phyloP scores from a whole-genome alignment of 306 rosid genomes.

The Trifolium pratense region DNA sequence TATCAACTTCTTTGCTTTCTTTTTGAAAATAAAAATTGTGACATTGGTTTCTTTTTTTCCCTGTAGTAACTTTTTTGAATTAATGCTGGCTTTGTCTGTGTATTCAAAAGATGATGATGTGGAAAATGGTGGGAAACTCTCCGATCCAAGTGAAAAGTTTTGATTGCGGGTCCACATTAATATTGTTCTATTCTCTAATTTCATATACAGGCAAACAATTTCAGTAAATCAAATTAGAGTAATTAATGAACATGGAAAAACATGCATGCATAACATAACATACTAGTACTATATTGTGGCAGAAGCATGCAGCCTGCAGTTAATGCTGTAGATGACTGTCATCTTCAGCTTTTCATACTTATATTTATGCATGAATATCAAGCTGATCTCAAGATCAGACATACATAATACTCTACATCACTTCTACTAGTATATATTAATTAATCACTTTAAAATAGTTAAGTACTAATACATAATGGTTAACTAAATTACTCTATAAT shows the following conservation, averaged over 20 bases:
- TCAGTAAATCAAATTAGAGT: neutral
- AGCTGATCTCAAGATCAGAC: constrained; percentile 16
- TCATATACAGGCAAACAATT: constrained; percentile 36
- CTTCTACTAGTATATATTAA: neutral
- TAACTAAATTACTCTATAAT: neutral
- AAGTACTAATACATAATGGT: too few species aligned
- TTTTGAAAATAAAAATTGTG: constrained; percentile 20
- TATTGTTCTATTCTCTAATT: constrained; percentile 25
- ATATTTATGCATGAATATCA: constrained; percentile 9
- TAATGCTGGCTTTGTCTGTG: constrained; percentile 68
- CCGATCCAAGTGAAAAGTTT: constrained; percentile 37
- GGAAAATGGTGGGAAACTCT: constrained; percentile 54
- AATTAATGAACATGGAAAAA: constrained; percentile 8
- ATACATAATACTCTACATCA: neutral
- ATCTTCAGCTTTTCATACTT: constrained; percentile 3
- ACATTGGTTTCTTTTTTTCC: constrained; percentile 49
- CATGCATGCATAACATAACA: constrained; percentile 4
- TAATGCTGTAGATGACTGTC: constrained; percentile 1
- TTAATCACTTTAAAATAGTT: too few species aligned
- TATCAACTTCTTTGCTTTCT: neutral
- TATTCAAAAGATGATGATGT: constrained; percentile 70
- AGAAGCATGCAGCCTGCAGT: neutral
- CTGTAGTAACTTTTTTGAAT: constrained; percentile 72
- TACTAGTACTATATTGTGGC: neutral
- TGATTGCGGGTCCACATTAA: constrained; percentile 45